Conservation (phyloP, 2,329 filamentous ascomycete species). For the Teratosphaeria epicoccoides region DNA sequence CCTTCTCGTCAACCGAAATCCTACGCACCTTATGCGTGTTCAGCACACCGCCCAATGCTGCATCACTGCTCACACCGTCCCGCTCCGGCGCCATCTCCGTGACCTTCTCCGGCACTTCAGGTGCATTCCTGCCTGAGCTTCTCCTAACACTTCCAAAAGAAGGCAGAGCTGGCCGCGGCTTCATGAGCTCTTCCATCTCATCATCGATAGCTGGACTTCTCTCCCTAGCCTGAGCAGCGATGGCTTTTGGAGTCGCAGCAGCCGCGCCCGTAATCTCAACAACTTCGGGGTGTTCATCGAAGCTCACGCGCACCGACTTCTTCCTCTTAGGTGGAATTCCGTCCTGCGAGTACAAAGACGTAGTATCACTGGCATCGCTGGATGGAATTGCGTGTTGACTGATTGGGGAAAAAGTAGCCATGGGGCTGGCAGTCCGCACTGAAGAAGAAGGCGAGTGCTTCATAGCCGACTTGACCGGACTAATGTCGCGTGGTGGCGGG, state of each 20-base stretch:
- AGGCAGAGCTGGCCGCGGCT: slow-evolving; percentile 61
- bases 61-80: slow-evolving; percentile 49
- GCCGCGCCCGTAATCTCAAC: slow-evolving; percentile 24
- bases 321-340: slow-evolving; percentile 39
- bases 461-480: slow-evolving; percentile 66
- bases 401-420: slow-evolving; percentile 41
- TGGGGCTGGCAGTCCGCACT: slow-evolving; percentile 33
- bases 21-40: slow-evolving; percentile 24
- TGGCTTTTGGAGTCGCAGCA: slow-evolving; percentile 42
- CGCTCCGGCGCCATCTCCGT: slow-evolving; percentile 34
- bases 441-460: slow-evolving; percentile 52
- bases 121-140: slow-evolving; percentile 26
- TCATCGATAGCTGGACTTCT: slow-evolving; percentile 33
- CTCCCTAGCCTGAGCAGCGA: slow-evolving; percentile 9
- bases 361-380: slow-evolving; percentile 48
- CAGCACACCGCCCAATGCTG: slow-evolving; percentile 47
- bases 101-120: slow-evolving; percentile 41
- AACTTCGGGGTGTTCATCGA: slow-evolving; percentile 46
- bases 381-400: slow-evolving; percentile 31
- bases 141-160: slow-evolving; percentile 58
- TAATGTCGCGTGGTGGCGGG: slow-evolving; percentile 59
- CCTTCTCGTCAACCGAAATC: slow-evolving; percentile 31
- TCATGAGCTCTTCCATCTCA: slow-evolving; percentile 56
- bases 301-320: slow-evolving; percentile 66
- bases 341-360: slow-evolving; percentile 33